phyloP scores from a whole-genome alignment of 179 eudicot genomes.

The Beta macrorhiza region DNA sequence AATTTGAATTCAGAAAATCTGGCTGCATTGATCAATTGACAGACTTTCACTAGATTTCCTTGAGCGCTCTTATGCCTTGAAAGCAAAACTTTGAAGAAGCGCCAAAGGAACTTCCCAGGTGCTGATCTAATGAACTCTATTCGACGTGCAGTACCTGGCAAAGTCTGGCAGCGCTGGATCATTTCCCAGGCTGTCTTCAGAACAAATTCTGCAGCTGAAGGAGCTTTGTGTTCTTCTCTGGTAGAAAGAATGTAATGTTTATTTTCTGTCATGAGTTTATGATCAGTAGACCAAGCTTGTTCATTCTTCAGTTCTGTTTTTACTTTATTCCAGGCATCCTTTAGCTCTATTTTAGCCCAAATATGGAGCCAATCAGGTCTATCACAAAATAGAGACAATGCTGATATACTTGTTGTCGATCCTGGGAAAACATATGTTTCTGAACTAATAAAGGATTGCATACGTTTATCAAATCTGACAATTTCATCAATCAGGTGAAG shows the following conservation, averaged over 20 bases:
- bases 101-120: constrained; percentile 38
- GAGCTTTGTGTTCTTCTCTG: constrained; percentile 53
- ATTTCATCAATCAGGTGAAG: constrained; percentile 47
- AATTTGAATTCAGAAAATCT: constrained; percentile 43
- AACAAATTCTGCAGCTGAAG: constrained; percentile 42
- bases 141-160: constrained; percentile 38
- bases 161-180: constrained; percentile 43
- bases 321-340: constrained; percentile 48
- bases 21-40: constrained; percentile 45
- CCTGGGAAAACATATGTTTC: constrained; percentile 36
- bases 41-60: constrained; percentile 34
- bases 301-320: constrained; percentile 42
- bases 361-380: constrained; percentile 49
- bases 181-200: constrained; percentile 49
- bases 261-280: constrained; percentile 25
- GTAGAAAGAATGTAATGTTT: constrained; percentile 36
- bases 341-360: constrained; percentile 55
- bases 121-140: constrained; percentile 40
- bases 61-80: constrained; percentile 32
- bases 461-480: constrained; percentile 45
- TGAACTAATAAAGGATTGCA: constrained; percentile 41
- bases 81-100: constrained; percentile 37
- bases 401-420: constrained; percentile 34
- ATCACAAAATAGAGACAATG: constrained; percentile 42
- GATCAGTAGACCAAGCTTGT: constrained; percentile 38